Base-by-base conservation (phyloP, 2,329 filamentous ascomycete species). In the Talaromyces sp. region DNA sequence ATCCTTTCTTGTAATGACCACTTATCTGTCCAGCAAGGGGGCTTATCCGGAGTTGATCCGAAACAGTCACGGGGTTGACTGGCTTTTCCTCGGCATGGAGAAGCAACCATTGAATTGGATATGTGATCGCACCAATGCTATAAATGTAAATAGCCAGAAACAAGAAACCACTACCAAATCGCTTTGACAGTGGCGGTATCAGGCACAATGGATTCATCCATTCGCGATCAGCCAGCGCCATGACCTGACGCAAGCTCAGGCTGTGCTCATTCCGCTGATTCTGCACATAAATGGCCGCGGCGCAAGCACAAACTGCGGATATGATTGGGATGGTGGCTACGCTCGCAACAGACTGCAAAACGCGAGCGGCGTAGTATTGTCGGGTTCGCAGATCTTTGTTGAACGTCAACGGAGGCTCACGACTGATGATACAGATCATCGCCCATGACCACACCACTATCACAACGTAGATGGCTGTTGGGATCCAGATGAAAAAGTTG, bases 231-330 rank as follows among this genome's bases (percentile, higher is more conserved):
- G 71, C 69, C 14, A 73, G 64, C 4, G 65, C 50, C 60, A 70
- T 71, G 11, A 71, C 35, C 56, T 72, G 70, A 27, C 68, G 67
- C 31, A 72, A 59, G 19, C 45, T 69, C 19, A 71, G 65, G 50
- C 58, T 33, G 14, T 63, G n/a, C 24, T 24, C 41, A 10, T 64
- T 47, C 33, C 41, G 35, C 13, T 67, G 39, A 19, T 69, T 65
- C 65, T 73, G 72, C 11, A 69, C 58, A 63, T 67, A 73, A 35
- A 73, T 61, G n/a, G 43, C 43, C 43, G n/a, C 43, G 8, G 43
- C 43, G 43, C 43, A 45, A 22, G 43, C 43, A 45, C 43, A 22
- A n/a, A 45, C 43, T 5, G 43, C 19, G 9, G 43, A 45, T 45
- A 45, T 45, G 43, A 45, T 13, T 3, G 19, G 43, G 10, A 45